Evolutionary conservation across 2,329 filamentous ascomycete species (phyloP).

Genomic region (Alternaria brassicicola): DNA sequence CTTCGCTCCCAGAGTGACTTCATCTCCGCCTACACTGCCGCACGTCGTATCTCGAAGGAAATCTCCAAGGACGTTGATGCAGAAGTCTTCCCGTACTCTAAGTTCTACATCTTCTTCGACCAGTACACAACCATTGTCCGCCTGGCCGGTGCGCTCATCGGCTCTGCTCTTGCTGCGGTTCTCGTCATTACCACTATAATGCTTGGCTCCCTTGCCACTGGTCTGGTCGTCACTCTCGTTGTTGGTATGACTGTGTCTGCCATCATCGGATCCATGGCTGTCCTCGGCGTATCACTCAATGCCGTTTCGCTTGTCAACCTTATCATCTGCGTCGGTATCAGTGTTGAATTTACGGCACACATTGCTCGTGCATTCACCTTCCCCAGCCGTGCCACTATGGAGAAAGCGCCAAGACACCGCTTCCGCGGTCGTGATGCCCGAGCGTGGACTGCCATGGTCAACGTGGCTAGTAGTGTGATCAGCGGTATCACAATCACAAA

Average conservation of each 20-base stretch:
- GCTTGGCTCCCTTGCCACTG: constrained; percentile 82
- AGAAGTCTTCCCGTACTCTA: constrained; percentile 93
- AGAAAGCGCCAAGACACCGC: constrained; percentile 71
- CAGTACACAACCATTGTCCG: constrained; percentile 87
- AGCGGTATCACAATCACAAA: constrained; percentile 97
- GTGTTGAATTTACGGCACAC: constrained; percentile 96
- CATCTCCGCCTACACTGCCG: constrained; percentile 86
- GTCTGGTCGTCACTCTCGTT: constrained; percentile 79
- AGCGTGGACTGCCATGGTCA: constrained; percentile 91
- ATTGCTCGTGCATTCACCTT: constrained; percentile 96
- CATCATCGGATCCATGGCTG: constrained; percentile 92
- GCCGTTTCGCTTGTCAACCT: constrained; percentile 95
- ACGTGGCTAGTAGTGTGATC: constrained; percentile 93
- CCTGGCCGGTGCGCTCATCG: constrained; percentile 78
- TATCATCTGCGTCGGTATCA: constrained; percentile 95
- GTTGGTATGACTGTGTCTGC: constrained; percentile 94
- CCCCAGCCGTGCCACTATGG: constrained; percentile 80
- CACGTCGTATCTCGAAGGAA: constrained; percentile 82
- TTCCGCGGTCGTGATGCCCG: constrained; percentile 84
- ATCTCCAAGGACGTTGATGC: constrained; percentile 74
- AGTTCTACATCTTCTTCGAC: constrained; percentile 99
- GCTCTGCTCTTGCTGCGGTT: constrained; percentile 83
- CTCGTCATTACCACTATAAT: constrained; percentile 79
- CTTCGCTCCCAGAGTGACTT: constrained; percentile 89
- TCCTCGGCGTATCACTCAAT: constrained; percentile 87